Conservation (phyloP, 805 yeast species). For the Yarrowia phangngaensis region DNA sequence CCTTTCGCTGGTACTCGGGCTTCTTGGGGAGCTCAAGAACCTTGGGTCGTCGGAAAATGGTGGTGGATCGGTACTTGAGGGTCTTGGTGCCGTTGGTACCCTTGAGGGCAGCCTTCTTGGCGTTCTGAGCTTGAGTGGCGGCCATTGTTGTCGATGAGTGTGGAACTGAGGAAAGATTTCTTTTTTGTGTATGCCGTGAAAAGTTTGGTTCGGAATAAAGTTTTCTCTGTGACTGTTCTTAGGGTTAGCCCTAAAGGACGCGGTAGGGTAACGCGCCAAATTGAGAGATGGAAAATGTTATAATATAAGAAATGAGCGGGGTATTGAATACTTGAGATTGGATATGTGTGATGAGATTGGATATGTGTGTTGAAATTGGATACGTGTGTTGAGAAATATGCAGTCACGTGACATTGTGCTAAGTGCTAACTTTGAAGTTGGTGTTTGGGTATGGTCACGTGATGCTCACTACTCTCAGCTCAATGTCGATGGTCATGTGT, state of each 20-base stretch:
- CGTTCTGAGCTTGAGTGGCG: slow-evolving; percentile 81
- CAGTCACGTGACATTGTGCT: too few relatives aligned
- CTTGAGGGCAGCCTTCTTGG: slow-evolving; percentile 98
- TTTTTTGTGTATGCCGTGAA: slow-evolving; percentile 23
- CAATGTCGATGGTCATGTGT: too few relatives aligned
- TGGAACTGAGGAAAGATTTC: slow-evolving; percentile 13
- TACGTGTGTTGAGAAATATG: too few relatives aligned
- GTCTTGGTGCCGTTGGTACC: slow-evolving; percentile 92
- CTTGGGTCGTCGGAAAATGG: slow-evolving; percentile 97
- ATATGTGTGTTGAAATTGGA: too few relatives aligned
- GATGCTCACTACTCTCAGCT: too few relatives aligned
- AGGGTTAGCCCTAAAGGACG: slow-evolving; percentile 16
- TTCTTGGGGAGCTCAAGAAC: slow-evolving; percentile 89
- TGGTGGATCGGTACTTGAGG: slow-evolving; percentile 86
- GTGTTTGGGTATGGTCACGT: too few relatives aligned
- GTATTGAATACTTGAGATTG: too few relatives aligned
- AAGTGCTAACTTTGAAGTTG: too few relatives aligned
- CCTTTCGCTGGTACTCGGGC: slow-evolving; percentile 92
- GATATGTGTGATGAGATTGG: too few relatives aligned
- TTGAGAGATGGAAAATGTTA: too few relatives aligned
- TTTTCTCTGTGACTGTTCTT: slow-evolving; percentile 5
- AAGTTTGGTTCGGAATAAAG: slow-evolving; percentile 5
- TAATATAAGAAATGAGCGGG: too few relatives aligned
- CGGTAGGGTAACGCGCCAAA: slow-evolving; percentile 7
- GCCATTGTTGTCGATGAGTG: slow-evolving; percentile 34